These are phyloP conservation scores for Triticum dicoccoides DNA, from an alignment of 176 grass and related monocot genomes.

Conservation along the genomic window DNA sequence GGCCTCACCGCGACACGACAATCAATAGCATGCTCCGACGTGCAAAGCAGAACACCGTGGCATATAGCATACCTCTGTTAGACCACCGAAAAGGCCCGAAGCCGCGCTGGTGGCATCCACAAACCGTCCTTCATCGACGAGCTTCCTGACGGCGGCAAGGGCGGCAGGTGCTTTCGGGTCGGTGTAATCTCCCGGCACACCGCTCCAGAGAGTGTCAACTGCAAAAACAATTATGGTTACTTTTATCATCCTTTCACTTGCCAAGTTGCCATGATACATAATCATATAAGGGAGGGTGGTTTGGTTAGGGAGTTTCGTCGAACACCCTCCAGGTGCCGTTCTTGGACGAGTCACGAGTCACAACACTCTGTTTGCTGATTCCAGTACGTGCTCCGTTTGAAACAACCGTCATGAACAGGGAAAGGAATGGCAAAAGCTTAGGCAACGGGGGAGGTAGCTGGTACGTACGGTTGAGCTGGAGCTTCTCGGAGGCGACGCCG, in stretches of 20 bases:
- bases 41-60: neutral
- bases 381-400: neutral
- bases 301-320: neutral
- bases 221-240: neutral
- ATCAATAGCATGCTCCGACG: neutral
- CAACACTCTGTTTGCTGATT: neutral
- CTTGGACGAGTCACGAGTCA: neutral
- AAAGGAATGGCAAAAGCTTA: neutral
- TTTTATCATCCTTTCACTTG: neutral
- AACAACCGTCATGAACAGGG: neutral
- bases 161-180: constrained; percentile 39
- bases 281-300: too few species aligned
- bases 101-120: constrained; percentile 47
- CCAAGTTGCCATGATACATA: neutral
- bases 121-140: constrained; percentile 52
- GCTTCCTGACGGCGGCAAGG: constrained; percentile 57
- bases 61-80: constrained; percentile 45
- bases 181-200: constrained; percentile 56
- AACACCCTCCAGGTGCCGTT: neutral
- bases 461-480: constrained; percentile 77
- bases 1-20: neutral
- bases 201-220: constrained; percentile 61
- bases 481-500: constrained; percentile 61
- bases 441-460: neutral
- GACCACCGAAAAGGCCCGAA: constrained; percentile 37